Percentiles rank a stretch among this genome's conserved stretches.
Conservation (phyloP, 2,329 filamentous ascomycete genomes). For the Diaporthe citriasiana region DNA sequence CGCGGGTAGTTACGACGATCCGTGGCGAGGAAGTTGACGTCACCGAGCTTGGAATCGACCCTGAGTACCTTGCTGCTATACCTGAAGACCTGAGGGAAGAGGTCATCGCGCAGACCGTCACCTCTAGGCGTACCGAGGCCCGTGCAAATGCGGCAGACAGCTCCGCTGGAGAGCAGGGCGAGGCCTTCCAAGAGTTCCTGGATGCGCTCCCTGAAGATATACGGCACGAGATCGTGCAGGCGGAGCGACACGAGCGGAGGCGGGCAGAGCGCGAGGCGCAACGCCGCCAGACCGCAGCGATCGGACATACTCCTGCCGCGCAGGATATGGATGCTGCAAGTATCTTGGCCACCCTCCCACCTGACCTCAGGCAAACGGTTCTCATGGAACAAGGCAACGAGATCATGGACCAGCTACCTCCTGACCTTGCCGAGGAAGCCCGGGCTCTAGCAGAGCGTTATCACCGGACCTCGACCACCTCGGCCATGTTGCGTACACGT, state of each 20-base stretch:
- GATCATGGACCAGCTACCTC: slow-evolving; percentile 84
- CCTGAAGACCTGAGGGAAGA: slow-evolving; percentile 97
- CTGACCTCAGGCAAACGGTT: slow-evolving; percentile 85
- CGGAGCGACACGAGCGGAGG: slow-evolving; percentile 90
- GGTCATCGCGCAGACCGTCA: slow-evolving; percentile 92
- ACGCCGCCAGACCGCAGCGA: slow-evolving; percentile 74
- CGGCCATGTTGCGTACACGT: slow-evolving; percentile 49
- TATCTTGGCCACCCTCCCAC: slow-evolving; percentile 91
- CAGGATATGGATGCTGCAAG: slow-evolving; percentile 91
- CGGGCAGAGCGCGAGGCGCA: slow-evolving; percentile 87
- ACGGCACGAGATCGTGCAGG: slow-evolving; percentile 88
- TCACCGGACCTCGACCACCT: slow-evolving; percentile 46
- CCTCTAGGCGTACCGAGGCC: slow-evolving; percentile 84
- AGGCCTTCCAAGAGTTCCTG: slow-evolving; percentile 93
- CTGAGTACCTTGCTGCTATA: slow-evolving; percentile 95
- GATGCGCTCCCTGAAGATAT: slow-evolving; percentile 93
- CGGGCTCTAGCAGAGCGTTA: slow-evolving; percentile 73
- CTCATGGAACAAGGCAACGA: slow-evolving; percentile 94
- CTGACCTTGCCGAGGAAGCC: slow-evolving; percentile 88
- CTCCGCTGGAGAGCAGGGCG: slow-evolving; percentile 80
- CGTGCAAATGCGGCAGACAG: slow-evolving; percentile 71
- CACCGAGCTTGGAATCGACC: slow-evolving; percentile 93
- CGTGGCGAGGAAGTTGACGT: slow-evolving; percentile 92
- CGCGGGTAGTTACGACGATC: slow-evolving; percentile 85
- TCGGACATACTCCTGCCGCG: slow-evolving; percentile 64